Base-by-base conservation (phyloP, 352 stramenopile genomes). In the Elongisporangium undulatum region DNA sequence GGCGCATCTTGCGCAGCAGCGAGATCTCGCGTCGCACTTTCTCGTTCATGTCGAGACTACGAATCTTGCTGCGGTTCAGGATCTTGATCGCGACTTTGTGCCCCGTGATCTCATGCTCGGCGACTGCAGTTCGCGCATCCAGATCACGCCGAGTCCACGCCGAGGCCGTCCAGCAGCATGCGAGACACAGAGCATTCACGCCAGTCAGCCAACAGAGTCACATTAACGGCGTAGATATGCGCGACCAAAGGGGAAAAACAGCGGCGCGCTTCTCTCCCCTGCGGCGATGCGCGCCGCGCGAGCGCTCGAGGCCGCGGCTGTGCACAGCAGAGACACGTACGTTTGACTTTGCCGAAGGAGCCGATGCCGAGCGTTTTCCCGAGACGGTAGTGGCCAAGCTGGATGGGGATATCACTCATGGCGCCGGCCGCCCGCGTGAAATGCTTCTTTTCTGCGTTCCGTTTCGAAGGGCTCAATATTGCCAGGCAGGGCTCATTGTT, bases 81-180 rank as follows among this genome's bases (percentile, higher is more conserved):
- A 99, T 99, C 82, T 99, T 99, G 55, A 99, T 98, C 38, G 98
- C 98, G 23, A 99, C 98, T 69, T 99, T 99, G 66, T 99, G 93
- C 24, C 96, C 94, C 56, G 98, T 99, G 64, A 98, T 92, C 57
- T 98, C 89, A 85, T 99, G 98, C 51, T 98, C 97, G 6, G 96
- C 98, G 61, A 99, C 89, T 98, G 29, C 55, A 20, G 41, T 21
- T 26, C 13, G 22, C 21, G 26, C 49, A 23, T 52, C 49, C 49
- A 52, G n/a, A 52, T 52, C n/a, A 23, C 9, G 23, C 10, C 45
- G 41, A 17, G 2, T 17, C 48, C n/a, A 22, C 61, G 22, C 17
- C 38, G 50, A 41, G 19, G n/a, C 29, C 19, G 29, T 48, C 23
- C 55, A 20, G 13, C 41, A 24, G 59, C 17, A 23, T 34, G 17